Conservation (phyloP, 805 yeast species). For the Monosporozyma yasuniensis region DNA sequence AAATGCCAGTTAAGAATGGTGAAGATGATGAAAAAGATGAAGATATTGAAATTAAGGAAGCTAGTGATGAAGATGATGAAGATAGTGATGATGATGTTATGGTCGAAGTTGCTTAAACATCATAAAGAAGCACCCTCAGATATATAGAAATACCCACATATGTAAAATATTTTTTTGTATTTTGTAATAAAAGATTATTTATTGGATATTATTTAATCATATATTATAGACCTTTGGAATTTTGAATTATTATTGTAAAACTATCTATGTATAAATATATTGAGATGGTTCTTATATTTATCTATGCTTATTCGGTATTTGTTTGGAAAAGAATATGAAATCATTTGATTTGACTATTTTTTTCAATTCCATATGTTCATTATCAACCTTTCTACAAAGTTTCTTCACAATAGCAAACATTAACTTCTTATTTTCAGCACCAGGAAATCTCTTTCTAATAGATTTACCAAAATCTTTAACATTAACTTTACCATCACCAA, state of each 20-base stretch:
- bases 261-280: not conserved
- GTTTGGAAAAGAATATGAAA: not conserved
- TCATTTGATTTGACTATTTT: constrained; percentile 3
- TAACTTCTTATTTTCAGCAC: constrained; percentile 23
- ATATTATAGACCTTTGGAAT: not conserved
- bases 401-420: constrained; percentile 27
- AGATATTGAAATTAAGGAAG: constrained; percentile 32
- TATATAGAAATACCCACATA: not conserved
- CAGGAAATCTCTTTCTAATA: constrained; percentile 45
- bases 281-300: not conserved
- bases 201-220: not conserved
- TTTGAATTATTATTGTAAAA: not conserved
- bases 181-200: not conserved
- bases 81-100: constrained; percentile 23
- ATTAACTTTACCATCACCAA: constrained; percentile 32
- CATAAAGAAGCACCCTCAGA: not conserved
- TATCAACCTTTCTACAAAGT: constrained; percentile 25
- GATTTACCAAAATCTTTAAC: constrained; percentile 53
- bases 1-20: constrained; percentile 37
- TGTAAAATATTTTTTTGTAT: constrained; percentile 1
- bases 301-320: not conserved
- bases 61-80: constrained; percentile 17
- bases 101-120: constrained; percentile 29
- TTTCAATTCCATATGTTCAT: constrained; percentile 26
- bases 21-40: constrained; percentile 41